Percentiles rank a stretch among this genome's conserved stretches.
Evolutionary conservation across 2,329 filamentous ascomycete species (phyloP).

Genomic region (Alternaria brassicae): DNA sequence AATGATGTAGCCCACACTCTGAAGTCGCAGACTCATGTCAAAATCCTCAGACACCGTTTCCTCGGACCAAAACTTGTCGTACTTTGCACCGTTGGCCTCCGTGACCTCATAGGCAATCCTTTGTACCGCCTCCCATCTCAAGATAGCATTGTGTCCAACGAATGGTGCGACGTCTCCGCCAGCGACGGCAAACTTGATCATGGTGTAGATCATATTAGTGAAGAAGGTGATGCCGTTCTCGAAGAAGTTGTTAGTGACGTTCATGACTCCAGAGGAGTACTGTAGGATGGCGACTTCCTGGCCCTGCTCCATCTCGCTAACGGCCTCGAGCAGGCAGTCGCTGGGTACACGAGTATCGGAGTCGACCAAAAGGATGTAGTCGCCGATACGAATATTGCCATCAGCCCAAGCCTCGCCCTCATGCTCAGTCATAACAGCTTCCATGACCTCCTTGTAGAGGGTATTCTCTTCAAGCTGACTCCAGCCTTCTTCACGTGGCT

Average conservation of each 20-base stretch:
- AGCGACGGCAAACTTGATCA: constrained; percentile 73
- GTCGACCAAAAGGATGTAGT: constrained; percentile 75
- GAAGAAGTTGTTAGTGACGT: constrained; percentile 74
- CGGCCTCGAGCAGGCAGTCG: constrained; percentile 79
- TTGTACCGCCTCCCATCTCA: constrained; percentile 72
- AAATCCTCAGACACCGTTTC: constrained; percentile 80
- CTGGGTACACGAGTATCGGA: constrained; percentile 57
- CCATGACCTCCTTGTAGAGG: constrained; percentile 52
- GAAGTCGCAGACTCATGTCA: constrained; percentile 75
- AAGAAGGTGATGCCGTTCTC: constrained; percentile 81
- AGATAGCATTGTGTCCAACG: constrained; percentile 78
- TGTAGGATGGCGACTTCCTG: constrained; percentile 79
- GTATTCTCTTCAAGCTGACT: constrained; percentile 47
- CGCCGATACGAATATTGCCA: constrained; percentile 84
- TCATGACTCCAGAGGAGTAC: constrained; percentile 75
- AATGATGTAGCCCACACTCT: constrained; percentile 71
- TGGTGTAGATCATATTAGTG: constrained; percentile 78
- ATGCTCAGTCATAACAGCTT: constrained; percentile 69
- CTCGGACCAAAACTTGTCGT: constrained; percentile 76
- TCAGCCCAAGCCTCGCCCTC: constrained; percentile 76
- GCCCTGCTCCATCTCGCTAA: constrained; percentile 81
- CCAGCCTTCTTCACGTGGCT: constrained; percentile 34
- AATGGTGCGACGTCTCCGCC: constrained; percentile 77
- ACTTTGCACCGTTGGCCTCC: constrained; percentile 54
- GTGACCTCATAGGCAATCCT: constrained; percentile 54